These are phyloP conservation scores for Xerocomus minutiporus DNA, from an alignment of 1,284 basidiomycete genomes.

Conservation along the genomic window DNA sequence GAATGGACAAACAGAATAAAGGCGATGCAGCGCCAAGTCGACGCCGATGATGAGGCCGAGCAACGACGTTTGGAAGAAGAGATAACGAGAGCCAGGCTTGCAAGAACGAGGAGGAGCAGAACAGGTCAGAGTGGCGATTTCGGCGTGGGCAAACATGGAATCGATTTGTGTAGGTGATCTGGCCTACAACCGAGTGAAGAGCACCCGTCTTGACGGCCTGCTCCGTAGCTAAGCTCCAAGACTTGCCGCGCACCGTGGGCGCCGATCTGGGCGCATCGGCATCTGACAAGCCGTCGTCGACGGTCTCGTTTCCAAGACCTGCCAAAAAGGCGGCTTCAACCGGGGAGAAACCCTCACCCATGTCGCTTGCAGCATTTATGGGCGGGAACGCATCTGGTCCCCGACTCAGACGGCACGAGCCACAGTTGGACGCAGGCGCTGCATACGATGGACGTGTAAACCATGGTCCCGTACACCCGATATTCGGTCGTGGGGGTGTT, in stretches of 20 bases:
- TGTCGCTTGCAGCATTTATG: slow-evolving; percentile 74
- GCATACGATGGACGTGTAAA: slow-evolving; percentile 63
- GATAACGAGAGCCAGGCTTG: slow-evolving; percentile 65
- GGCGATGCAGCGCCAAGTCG: slow-evolving; percentile 71
- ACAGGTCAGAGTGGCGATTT: slow-evolving; percentile 38
- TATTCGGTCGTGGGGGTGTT: slow-evolving; percentile 68
- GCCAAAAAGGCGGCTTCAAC: slow-evolving; percentile 11
- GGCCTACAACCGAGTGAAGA: not conserved
- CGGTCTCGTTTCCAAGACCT: slow-evolving; percentile 12
- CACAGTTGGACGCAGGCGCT: slow-evolving; percentile 64
- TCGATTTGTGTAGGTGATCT: slow-evolving; percentile 33
- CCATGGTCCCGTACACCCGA: slow-evolving; percentile 53
- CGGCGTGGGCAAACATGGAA: slow-evolving; percentile 38
- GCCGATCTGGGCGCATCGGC: slow-evolving; percentile 8
- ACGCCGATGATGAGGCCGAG: slow-evolving; percentile 72
- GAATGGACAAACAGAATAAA: slow-evolving; percentile 79
- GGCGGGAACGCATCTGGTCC: slow-evolving; percentile 65
- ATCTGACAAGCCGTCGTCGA: slow-evolving; percentile 9
- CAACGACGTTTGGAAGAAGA: slow-evolving; percentile 70
- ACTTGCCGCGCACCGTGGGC: slow-evolving; percentile 1
- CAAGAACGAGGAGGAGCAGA: slow-evolving; percentile 57
- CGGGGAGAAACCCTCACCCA: slow-evolving; percentile 22
- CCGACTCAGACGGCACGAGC: slow-evolving; percentile 61
- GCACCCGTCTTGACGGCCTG: slow-evolving; percentile 6
- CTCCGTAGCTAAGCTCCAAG: slow-evolving; percentile 24